Base-by-base conservation (phyloP, 2,329 filamentous ascomycete genomes). In the Acrodontium crateriforme region DNA sequence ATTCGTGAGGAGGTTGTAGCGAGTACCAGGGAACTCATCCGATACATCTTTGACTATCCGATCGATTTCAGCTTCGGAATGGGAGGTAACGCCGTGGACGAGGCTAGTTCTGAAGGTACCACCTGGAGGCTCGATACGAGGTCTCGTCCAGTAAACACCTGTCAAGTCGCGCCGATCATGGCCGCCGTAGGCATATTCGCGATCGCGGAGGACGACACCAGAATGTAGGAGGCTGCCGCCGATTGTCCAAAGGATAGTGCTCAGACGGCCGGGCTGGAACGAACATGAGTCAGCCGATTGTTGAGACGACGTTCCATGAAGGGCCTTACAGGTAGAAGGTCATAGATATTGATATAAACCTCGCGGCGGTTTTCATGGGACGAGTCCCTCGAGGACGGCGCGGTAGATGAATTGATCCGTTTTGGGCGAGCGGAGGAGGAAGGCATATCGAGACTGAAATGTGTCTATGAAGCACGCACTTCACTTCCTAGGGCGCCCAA, bases 151-250 rank as follows among this genome's bases (percentile, higher is more conserved):
- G 58, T 89, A 91, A 6, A 91, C 81, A 26, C 82, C 82, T 3
- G 78, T 87, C 31, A 76, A 54, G 14, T 69, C 69, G 27, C 60
- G 69, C 41, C 69, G 69, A 47, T 81, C 73, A 51, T 91, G 82
- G 2, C 82, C 82, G 23, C 82, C 82, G 46, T 82, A 91, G 13
- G 82, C 82, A 50, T 89, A 91, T 60, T 91, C 82, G 38, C 65
- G 70, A 40, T 76, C 71, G 49, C 76, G 75, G 54, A 89, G 81
- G 21, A 84, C 79, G 29, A 91, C 77, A 28, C 80, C 82, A 0
- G 81, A 81, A 52, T 91, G 82, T 4, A 89, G 68, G 18, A 91
- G 71, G 4, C 76, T 80, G 24, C 76, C 69, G 34, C 82, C 82
- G 30, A 87, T 51, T 12, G 73, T 68, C 82, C 82, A 91, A 16